Base-by-base conservation (phyloP, 306 rosid species). In the Corylus heterophylla region DNA sequence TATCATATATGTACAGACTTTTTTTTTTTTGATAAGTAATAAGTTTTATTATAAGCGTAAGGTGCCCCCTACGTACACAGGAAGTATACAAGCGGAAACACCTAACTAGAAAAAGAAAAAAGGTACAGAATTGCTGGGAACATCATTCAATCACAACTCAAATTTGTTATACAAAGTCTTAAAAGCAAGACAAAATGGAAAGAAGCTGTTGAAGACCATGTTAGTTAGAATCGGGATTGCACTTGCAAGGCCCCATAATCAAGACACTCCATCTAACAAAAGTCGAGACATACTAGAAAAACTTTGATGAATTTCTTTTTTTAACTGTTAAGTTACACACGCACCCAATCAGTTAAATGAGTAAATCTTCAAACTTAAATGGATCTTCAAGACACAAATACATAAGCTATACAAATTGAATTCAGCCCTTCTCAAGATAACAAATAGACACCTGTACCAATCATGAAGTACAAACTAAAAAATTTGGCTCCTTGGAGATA, bases 321-420 rank as follows among this genome's bases (percentile, higher is more conserved):
- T 59, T 11, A 49, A 20, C 20, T 9, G 35, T 4, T 55, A 55
- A 55, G 25, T 2, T 55, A 42, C 45, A 12, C 22, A 64, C 6
- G 11, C 20, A 58, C 31, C 66, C 35, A 58, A 8, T 58, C 14
- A 10, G 14, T 58, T 58, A 18, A 22, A 29, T 49, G 20, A 76
- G 50, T 63, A 45, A 49, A 22, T 52, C 64, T 31, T 74, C 68
- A 61, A 73, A 49, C 14, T 49, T 49, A 49, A 49, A 63, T 63
- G 61, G 31, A 22, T 52, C 64, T 31, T 74, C 68, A 49, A 79
- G 62, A 74, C 61, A 74, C 63, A 73, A 54, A 44, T 25, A 66
- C 18, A 29, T 73, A 72, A 2, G 12, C 56, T 54, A 55, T 5
- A n/a, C 3, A 51, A 20, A 42, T 56, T 54, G 17, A 54, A 47